These are phyloP conservation scores for Bruguiera hainesii DNA, from an alignment of 441 rosid species.

Conservation along the genomic window DNA sequence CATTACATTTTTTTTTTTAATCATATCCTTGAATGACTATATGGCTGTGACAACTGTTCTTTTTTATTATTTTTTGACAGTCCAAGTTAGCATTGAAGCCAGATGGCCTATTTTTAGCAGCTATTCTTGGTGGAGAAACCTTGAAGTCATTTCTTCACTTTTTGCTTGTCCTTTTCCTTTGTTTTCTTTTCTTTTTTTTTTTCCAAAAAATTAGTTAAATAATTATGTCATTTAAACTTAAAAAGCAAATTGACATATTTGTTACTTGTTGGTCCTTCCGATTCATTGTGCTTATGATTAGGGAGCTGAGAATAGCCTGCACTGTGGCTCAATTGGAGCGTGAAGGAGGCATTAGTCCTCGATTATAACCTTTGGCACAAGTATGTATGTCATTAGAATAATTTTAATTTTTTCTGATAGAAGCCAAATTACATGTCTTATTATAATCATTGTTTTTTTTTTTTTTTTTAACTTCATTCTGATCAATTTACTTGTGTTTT, in stretches of 20 bases:
- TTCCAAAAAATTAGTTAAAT: background rate
- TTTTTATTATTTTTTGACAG: conserved; percentile 50
- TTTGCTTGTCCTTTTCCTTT: conserved; percentile 2
- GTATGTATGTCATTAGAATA: conserved; percentile 32
- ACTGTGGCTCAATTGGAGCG: conserved; percentile 99
- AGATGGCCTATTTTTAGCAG: conserved; percentile 96
- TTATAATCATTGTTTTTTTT: no score
- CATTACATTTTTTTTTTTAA: background rate
- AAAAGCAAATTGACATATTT: conserved; percentile 1
- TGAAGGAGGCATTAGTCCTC: conserved; percentile 98
- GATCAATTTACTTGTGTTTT: no score
- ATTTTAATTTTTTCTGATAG: background rate
- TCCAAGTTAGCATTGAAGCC: conserved; percentile 93
- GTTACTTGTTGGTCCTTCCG: conserved; percentile 8
- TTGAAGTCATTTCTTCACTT: conserved; percentile 53
- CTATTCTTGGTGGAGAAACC: conserved; percentile 99
- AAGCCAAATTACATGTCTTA: background rate
- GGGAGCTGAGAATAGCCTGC: conserved; percentile 97
- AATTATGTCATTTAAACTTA: conserved; percentile 6
- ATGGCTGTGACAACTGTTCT: conserved; percentile 24
- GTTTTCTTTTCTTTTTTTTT: background rate
- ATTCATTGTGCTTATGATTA: conserved; percentile 24
- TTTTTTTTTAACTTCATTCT: no score
- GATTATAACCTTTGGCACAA: conserved; percentile 95
- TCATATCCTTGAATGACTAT: conserved; percentile 5